A percentile compares a stretch with the other conserved stretches of the same genome.
These are phyloP conservation scores for Ligustrum vulgare DNA, from an alignment of 257 asterid species.

Conservation along the genomic window DNA sequence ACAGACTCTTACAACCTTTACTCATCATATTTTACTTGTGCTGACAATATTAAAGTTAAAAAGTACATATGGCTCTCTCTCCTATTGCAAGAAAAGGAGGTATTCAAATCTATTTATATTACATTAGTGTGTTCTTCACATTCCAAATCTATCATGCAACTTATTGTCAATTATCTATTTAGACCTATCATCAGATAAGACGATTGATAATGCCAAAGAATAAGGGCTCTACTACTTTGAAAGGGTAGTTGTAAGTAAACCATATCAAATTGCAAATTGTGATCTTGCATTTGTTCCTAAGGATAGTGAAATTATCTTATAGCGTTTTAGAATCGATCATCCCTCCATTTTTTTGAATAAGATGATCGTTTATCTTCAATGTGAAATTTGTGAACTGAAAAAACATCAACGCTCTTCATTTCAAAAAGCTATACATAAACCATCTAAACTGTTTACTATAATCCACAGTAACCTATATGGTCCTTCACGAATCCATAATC, in stretches of 20 bases:
- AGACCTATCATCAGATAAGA: constrained; percentile 13
- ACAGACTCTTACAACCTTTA: neutral
- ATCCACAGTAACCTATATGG: no score
- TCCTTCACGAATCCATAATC: no score
- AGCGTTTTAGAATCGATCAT: neutral
- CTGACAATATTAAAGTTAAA: neutral
- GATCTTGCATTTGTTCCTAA: neutral
- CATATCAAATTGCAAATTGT: neutral
- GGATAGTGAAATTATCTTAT: neutral
- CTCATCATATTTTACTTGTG: neutral
- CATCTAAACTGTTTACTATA: no score
- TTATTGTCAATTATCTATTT: neutral
- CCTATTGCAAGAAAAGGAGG: constrained; percentile 2
- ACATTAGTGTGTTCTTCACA: neutral
- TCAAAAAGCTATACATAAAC: no score
- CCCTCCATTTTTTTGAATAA: neutral
- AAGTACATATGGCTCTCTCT: constrained; percentile 5
- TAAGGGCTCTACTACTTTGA: constrained; percentile 6
- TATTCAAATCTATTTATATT: neutral
- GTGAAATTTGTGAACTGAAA: no score
- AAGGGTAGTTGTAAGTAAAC: neutral
- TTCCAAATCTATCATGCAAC: no score
- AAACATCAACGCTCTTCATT: no score
- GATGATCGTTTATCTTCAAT: no score
- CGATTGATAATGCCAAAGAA: constrained; percentile 19